Evolutionary conservation across 2,329 filamentous ascomycete genomes (phyloP).

Genomic region (Pseudogymnoascus sp.): DNA sequence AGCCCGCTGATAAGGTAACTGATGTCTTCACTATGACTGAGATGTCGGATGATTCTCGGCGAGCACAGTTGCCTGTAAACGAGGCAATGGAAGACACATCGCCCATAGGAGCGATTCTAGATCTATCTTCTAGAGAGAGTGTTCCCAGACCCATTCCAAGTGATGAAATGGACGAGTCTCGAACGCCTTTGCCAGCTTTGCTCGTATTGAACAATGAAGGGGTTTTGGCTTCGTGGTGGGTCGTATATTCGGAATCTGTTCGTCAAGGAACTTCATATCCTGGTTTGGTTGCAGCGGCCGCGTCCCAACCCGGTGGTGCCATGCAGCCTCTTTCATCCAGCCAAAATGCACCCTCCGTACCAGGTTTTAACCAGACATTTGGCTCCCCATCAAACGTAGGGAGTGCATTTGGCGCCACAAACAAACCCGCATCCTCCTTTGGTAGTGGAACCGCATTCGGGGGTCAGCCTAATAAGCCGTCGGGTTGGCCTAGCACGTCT

Average conservation of each 20-base stretch:
- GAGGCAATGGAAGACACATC: constrained; percentile 63
- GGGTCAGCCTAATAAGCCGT: constrained; percentile 11
- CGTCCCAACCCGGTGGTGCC: constrained; percentile 22
- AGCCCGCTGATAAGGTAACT: constrained; percentile 50
- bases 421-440: constrained; percentile 27
- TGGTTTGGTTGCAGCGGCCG: constrained; percentile 51
- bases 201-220: constrained; percentile 87
- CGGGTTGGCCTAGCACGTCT: constrained; percentile 41
- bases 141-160: constrained; percentile 70
- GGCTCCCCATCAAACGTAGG: constrained; percentile 1
- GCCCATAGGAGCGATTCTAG: constrained; percentile 71
- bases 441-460: constrained; percentile 38
- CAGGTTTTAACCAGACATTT: constrained; percentile 17
- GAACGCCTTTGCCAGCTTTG: constrained; percentile 72
- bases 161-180: constrained; percentile 72
- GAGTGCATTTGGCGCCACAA: neutral
- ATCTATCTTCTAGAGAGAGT: constrained; percentile 75
- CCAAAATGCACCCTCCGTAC: constrained; percentile 27
- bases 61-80: constrained; percentile 68
- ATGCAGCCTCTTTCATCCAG: constrained; percentile 12
- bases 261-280: constrained; percentile 65
- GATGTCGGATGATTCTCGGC: constrained; percentile 64
- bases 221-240: constrained; percentile 78
- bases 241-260: constrained; percentile 84
- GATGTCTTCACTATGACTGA: constrained; percentile 68